Conservation (phyloP, 768 basidiomycete species). For the Collybia mongolica region DNA sequence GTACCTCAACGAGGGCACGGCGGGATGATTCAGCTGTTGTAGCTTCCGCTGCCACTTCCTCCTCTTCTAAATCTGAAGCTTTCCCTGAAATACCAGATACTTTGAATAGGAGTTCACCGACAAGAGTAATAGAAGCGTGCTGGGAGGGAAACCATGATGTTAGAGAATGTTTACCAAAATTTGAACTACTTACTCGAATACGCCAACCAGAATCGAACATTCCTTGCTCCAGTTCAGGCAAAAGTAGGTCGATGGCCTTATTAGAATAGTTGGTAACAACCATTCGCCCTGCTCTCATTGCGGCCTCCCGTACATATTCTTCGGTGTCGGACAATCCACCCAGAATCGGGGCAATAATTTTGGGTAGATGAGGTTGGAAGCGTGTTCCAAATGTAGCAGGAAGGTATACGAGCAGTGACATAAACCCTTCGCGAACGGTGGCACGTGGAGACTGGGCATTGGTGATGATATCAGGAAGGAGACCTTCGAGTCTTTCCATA, state of each 20-base stretch:
- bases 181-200: slow-evolving; percentile 66
- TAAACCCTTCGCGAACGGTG: slow-evolving; percentile 96
- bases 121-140: slow-evolving; percentile 95
- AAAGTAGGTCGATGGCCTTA: slow-evolving; percentile 88
- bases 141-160: slow-evolving; percentile 24
- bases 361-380: slow-evolving; percentile 93
- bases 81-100: slow-evolving; percentile 95
- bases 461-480: slow-evolving; percentile 90
- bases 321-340: slow-evolving; percentile 89
- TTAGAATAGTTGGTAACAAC: slow-evolving; percentile 92
- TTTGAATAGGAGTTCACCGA: slow-evolving; percentile 95
- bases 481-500: slow-evolving; percentile 94
- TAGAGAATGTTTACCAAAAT: not conserved
- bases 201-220: slow-evolving; percentile 97
- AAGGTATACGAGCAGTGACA: slow-evolving; percentile 93
- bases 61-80: slow-evolving; percentile 72
- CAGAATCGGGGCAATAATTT: slow-evolving; percentile 91
- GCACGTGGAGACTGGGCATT: slow-evolving; percentile 88
- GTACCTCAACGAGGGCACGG: slow-evolving; percentile 81
- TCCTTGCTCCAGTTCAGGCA: slow-evolving; percentile 91
- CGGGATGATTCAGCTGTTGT: slow-evolving; percentile 75
- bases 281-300: slow-evolving; percentile 99
- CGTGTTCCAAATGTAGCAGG: slow-evolving; percentile 96
- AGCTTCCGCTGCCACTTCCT: slow-evolving; percentile 64
- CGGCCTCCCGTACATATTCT: slow-evolving; percentile 94